Base-by-base conservation (phyloP, 2,329 filamentous ascomycete species). In the Cadophora sp. region DNA sequence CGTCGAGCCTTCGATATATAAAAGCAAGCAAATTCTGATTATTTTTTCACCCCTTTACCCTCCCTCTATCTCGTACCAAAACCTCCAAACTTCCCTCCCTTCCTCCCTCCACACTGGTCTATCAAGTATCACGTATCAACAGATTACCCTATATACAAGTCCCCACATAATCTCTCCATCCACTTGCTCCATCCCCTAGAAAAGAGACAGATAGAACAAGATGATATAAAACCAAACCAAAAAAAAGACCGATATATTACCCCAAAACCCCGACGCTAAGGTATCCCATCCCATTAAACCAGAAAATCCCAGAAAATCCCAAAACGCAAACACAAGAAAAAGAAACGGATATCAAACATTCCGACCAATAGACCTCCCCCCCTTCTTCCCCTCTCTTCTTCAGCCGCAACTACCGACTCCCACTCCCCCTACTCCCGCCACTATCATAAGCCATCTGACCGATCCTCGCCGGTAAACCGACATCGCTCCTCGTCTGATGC, bases 221-320 rank as follows among this genome's bases (percentile, higher is more conserved):
- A 30, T 16, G 22, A 33, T 3, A 18, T 16, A 30, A 33, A 30
- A 14, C 14, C 24, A 24, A 27, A 27, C 9, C 8, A 14, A 14
- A 27, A 51, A 30, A 1, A 24, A 51, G 24, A 30, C 3, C 3
- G 1, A 30, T 30, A 51, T 30, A 51, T 30, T 30, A 51, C 48
- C 48, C 48, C 48, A 30, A 51, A 51, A 51, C 48, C 48, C 48
- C 48, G 24, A 51, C 48, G 48, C 48, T 51, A 51, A 51, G 48
- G 48, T 30, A 30, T 30, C 24, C 48, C 48, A 18, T 30, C 48
- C 48, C 48, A 51, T 9, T 50, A 7, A 22, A 27, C 27, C n/a
- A n/a, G 6, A 24, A 13, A 48, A 48, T 14, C 47, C 47, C 20
- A 50, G 47, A 50, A 50, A 50, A 50, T 27, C 6, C 47, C 45